These are phyloP conservation scores for Hypericum perforatum DNA, from an alignment of 345 rosid genomes.

Conservation along the genomic window DNA sequence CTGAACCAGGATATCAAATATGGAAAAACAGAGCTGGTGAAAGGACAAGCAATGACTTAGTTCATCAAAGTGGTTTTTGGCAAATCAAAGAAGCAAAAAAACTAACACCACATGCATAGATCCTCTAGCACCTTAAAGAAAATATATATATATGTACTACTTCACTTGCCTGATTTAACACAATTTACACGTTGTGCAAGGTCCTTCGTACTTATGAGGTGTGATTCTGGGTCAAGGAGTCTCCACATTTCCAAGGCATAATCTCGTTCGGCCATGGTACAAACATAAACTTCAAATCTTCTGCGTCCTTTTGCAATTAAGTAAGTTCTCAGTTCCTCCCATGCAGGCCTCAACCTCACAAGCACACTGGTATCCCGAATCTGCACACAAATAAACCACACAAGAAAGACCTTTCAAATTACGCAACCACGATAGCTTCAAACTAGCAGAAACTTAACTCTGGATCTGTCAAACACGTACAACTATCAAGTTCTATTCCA, in stretches of 20 bases:
- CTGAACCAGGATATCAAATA: too few species aligned
- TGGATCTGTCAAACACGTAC: too few species aligned
- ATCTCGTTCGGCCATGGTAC: slow-evolving; percentile 99
- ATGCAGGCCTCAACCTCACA: slow-evolving; percentile 94
- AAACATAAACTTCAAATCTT: slow-evolving; percentile 96
- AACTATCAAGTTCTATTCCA: too few species aligned
- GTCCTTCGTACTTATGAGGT: slow-evolving; percentile 61
- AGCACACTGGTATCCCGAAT: slow-evolving; percentile 98
- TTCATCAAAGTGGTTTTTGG: too few species aligned
- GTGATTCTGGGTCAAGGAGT: slow-evolving; percentile 90
- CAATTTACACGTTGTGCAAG: slow-evolving; percentile 78
- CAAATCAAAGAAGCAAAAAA: too few species aligned
- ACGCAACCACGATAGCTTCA: too few species aligned
- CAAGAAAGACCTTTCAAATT: too few species aligned
- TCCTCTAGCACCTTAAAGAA: too few species aligned
- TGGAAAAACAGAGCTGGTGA: too few species aligned
- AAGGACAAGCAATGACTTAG: too few species aligned
- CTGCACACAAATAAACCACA: slow-evolving; percentile 26
- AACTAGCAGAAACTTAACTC: too few species aligned
- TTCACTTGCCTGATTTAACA: slow-evolving; percentile 74
- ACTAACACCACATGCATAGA: too few species aligned
- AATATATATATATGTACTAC: neutral
- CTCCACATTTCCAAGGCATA: slow-evolving; percentile 99
- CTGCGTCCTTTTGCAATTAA: slow-evolving; percentile 90
- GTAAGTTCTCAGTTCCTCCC: slow-evolving; percentile 94